Evolutionary conservation across 208 protist genomes (phyloP).

Genomic region (Vickermania ingenoplastis): DNA sequence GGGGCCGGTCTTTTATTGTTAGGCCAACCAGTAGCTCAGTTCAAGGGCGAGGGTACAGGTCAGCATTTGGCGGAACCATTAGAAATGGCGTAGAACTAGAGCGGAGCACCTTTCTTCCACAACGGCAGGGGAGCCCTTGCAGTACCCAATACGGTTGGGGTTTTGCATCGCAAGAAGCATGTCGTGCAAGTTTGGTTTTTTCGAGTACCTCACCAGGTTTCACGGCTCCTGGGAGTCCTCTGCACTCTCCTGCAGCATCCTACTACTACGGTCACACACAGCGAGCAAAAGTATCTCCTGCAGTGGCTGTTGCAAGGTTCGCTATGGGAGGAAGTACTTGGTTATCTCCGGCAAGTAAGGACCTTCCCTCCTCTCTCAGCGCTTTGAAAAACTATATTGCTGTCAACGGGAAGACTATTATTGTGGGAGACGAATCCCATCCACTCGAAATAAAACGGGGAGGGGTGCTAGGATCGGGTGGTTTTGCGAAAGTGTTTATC

Average conservation of each 20-base stretch:
- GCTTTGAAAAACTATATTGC: slow-evolving; percentile 42
- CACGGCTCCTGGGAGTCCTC: neutral
- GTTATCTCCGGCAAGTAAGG: slow-evolving; percentile 20
- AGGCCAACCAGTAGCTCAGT: slow-evolving; percentile 46
- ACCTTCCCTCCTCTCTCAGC: slow-evolving; percentile 40
- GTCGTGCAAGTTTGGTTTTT: neutral
- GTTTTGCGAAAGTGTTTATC: slow-evolving; percentile 78
- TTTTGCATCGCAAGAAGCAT: neutral
- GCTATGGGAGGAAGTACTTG: slow-evolving; percentile 10
- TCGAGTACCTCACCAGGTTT: neutral
- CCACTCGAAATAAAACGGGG: slow-evolving; percentile 66
- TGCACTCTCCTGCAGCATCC: neutral
- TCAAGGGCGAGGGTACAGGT: slow-evolving; percentile 11
- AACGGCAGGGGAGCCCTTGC: neutral
- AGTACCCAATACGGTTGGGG: neutral
- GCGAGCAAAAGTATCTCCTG: neutral
- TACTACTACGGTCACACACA: neutral
- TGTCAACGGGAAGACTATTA: slow-evolving; percentile 56
- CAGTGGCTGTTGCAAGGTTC: neutral
- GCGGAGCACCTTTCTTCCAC: neutral
- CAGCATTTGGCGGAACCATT: slow-evolving; percentile 19
- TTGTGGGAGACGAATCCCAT: slow-evolving; percentile 43
- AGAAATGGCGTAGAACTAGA: slow-evolving; percentile 1
- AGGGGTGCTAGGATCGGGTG: slow-evolving; percentile 64
- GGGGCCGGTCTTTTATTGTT: slow-evolving; percentile 67